A percentile compares a stretch with the other conserved stretches of the same genome.
Conservation (phyloP, 768 basidiomycete genomes). For the Pulveroboletus sp. region DNA sequence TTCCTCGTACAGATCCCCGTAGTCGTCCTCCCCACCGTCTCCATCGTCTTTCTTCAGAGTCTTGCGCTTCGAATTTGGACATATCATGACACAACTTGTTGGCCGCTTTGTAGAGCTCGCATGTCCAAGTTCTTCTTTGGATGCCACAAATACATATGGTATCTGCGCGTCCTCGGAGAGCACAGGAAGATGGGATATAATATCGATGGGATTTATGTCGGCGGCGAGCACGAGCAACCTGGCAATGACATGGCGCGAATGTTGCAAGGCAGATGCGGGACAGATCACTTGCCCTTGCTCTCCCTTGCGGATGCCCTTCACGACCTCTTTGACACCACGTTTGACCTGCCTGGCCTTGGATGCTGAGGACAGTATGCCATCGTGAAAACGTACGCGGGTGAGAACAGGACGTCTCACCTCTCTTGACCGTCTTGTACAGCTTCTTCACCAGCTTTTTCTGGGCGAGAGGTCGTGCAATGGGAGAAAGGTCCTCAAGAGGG, state of each 20-base stretch:
- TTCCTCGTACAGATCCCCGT: conserved; percentile 81
- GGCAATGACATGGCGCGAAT: conserved; percentile 3
- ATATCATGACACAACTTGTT: conserved; percentile 96
- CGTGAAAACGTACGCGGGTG: background rate
- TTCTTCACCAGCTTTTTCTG: conserved; percentile 92
- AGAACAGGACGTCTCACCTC: conserved; percentile 44
- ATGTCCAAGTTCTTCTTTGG: conserved; percentile 93
- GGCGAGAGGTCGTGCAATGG: conserved; percentile 92
- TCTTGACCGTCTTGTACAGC: conserved; percentile 91
- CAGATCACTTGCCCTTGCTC: conserved; percentile 77
- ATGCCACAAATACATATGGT: conserved; percentile 85
- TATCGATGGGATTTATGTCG: conserved; percentile 97
- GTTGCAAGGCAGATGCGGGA: background rate
- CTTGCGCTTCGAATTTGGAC: conserved; percentile 75
- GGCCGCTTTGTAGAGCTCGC: conserved; percentile 97
- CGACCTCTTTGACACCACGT: conserved; percentile 97
- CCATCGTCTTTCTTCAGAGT: conserved; percentile 55
- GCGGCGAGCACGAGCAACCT: conserved; percentile 90
- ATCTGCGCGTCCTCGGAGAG: conserved; percentile 90
- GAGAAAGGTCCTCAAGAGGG: conserved; percentile 78
- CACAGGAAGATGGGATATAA: conserved; percentile 94
- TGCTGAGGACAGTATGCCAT: conserved; percentile 41
- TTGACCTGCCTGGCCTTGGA: conserved; percentile 94
- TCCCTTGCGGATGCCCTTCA: conserved; percentile 95
- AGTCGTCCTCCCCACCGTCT: conserved; percentile 76